Evolutionary conservation across 345 rosid genomes (phyloP).

Genomic region (Heritiera fomes): DNA sequence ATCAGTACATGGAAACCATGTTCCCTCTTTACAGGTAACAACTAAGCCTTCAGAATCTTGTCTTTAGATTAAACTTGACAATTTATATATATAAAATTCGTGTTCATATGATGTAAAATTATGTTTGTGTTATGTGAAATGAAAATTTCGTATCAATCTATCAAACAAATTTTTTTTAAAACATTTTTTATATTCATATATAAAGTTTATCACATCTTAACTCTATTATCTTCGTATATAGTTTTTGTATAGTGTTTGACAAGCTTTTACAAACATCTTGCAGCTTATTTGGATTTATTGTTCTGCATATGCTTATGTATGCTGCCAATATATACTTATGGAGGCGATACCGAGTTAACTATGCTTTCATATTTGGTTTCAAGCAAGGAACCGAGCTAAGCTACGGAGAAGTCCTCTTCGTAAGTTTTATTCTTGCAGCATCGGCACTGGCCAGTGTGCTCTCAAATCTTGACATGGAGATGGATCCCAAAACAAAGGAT

Average conservation of each 20-base stretch:
- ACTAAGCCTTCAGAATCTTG: too few species aligned
- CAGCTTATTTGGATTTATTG: conserved; percentile 45
- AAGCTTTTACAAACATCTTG: conserved; percentile 14
- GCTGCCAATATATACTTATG: conserved; percentile 45
- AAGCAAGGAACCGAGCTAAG: conserved; percentile 45
- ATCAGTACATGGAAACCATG: conserved; percentile 43
- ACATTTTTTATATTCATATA: too few species aligned
- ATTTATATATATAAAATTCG: too few species aligned
- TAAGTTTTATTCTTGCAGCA: conserved; percentile 35
- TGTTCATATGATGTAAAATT: too few species aligned
- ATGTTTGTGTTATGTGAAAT: too few species aligned
- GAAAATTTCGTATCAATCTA: too few species aligned
- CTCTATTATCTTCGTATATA: too few species aligned
- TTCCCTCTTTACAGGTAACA: conserved; percentile 53
- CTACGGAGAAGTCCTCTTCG: conserved; percentile 35
- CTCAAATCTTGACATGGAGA: conserved; percentile 43
- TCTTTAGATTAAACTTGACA: too few species aligned
- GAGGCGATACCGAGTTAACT: conserved; percentile 48
- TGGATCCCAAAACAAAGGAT: conserved; percentile 36
- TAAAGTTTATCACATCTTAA: too few species aligned
- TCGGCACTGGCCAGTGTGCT: conserved; percentile 36
- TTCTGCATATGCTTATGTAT: conserved; percentile 44
- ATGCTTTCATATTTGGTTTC: conserved; percentile 53
- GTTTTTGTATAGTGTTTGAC: background rate
- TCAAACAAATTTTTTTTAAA: background rate